A percentile compares a stretch with the other conserved stretches of the same genome.
Conservation (phyloP, 1,139 yeast species). For the Protomyces inouyei region DNA sequence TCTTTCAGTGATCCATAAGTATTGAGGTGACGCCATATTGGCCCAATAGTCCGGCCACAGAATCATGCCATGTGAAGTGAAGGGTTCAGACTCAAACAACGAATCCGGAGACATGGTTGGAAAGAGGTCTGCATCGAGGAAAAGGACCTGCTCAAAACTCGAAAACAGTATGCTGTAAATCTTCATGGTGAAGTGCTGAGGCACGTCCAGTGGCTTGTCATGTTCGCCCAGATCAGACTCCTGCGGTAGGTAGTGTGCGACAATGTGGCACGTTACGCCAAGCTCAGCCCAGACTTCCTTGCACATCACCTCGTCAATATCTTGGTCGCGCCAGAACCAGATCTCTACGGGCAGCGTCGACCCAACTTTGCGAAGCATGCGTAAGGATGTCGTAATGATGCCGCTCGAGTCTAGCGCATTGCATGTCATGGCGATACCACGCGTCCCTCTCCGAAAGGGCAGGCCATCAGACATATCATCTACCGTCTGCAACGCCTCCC, state of each 20-base stretch:
- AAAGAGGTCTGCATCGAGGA: conserved; percentile 72
- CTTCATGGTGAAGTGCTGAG: conserved; percentile 52
- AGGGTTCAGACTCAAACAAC: conserved; percentile 54
- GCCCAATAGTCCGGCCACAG: conserved; percentile 85
- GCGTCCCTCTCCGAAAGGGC: conserved; percentile 9
- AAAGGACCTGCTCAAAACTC: conserved; percentile 68
- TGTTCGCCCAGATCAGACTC: neutral
- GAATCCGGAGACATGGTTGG: conserved; percentile 57
- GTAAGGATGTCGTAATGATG: conserved; percentile 5
- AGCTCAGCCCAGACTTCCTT: conserved; percentile 5
- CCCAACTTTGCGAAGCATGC: conserved; percentile 16
- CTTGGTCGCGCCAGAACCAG: conserved; percentile 11
- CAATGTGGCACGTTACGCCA: conserved; percentile 33
- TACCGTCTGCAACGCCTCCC: neutral
- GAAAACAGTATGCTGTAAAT: conserved; percentile 69
- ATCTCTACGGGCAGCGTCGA: conserved; percentile 14
- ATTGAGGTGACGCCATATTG: conserved; percentile 64
- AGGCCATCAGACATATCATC: neutral
- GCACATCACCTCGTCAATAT: conserved; percentile 5
- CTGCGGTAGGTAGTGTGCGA: conserved; percentile 52
- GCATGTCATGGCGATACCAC: conserved; percentile 11
- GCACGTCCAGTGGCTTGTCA: conserved; percentile 5
- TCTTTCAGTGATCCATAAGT: conserved; percentile 57
- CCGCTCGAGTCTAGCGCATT: neutral
- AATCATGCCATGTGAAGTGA: conserved; percentile 53